Evolutionary conservation across 2,329 filamentous ascomycete species (phyloP).

Genomic region (Claviceps africana): DNA sequence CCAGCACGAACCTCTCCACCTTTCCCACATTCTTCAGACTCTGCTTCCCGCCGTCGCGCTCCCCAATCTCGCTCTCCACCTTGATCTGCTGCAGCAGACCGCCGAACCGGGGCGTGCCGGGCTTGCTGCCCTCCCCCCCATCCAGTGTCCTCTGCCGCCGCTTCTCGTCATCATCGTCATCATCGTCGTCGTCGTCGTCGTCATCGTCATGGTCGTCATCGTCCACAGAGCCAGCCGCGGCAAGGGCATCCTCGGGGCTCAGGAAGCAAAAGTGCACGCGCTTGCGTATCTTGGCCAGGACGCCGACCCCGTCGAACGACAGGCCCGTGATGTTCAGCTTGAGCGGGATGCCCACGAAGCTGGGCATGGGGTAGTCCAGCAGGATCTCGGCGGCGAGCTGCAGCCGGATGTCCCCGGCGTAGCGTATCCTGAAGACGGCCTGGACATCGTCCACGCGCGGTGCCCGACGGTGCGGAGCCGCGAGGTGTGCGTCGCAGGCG

Average conservation of each 20-base stretch:
- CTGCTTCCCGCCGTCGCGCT: slow-evolving; percentile 81
- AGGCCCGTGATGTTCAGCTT: slow-evolving; percentile 91
- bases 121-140: slow-evolving; percentile 9
- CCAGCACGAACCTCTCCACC: slow-evolving; percentile 92
- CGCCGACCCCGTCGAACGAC: slow-evolving; percentile 87
- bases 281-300: slow-evolving; percentile 80
- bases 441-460: slow-evolving; percentile 77
- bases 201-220: slow-evolving; percentile 10
- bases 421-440: slow-evolving; percentile 80
- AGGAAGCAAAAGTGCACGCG: slow-evolving; percentile 89
- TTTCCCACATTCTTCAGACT: slow-evolving; percentile 97
- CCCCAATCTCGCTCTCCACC: slow-evolving; percentile 94
- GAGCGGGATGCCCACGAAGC: slow-evolving; percentile 89
- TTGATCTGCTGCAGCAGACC: slow-evolving; percentile 82
- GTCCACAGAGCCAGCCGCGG: slow-evolving; percentile 45
- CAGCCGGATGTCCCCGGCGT: slow-evolving; percentile 74
- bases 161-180: slow-evolving; percentile 1
- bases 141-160: slow-evolving; percentile 9
- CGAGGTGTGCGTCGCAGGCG: slow-evolving; percentile 16
- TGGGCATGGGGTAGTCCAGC: slow-evolving; percentile 95
- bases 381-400: slow-evolving; percentile 89
- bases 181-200: slow-evolving; percentile 6
- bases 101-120: slow-evolving; percentile 35
- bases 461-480: slow-evolving; percentile 40
- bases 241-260: slow-evolving; percentile 76